Conservation (phyloP, 2,329 filamentous ascomycete genomes). For the Trichoderma citrinoviride region DNA sequence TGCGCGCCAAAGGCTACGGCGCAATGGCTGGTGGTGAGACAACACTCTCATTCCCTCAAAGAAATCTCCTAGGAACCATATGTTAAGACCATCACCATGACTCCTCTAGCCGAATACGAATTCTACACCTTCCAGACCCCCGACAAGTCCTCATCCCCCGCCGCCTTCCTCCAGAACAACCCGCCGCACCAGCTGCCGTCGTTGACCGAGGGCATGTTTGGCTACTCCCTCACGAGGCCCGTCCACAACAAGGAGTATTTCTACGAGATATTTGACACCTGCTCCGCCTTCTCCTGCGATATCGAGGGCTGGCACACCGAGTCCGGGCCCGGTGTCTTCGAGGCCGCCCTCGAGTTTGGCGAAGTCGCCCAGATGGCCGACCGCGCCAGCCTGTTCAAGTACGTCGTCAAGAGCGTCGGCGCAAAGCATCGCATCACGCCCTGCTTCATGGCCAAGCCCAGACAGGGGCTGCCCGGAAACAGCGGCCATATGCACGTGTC, state of each 20-base stretch:
- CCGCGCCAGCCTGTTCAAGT: conserved; percentile 89
- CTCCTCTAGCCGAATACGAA: conserved; percentile 75
- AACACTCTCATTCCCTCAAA: background rate
- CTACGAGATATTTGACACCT: conserved; percentile 81
- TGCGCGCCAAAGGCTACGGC: conserved; percentile 66
- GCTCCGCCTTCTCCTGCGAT: conserved; percentile 71
- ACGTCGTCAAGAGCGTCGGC: conserved; percentile 85
- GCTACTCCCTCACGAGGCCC: conserved; percentile 83
- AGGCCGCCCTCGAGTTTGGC: conserved; percentile 89
- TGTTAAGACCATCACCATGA: background rate
- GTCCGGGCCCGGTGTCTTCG: conserved; percentile 89
- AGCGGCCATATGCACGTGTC: conserved; percentile 96
- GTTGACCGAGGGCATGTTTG: conserved; percentile 92
- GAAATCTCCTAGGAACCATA: too few relatives aligned
- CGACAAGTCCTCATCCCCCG: conserved; percentile 60
- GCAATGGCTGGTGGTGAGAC: conserved; percentile 84
- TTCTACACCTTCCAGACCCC: conserved; percentile 89
- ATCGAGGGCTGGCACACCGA: conserved; percentile 97
- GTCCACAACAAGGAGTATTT: conserved; percentile 91
- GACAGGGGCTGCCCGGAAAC: conserved; percentile 87
- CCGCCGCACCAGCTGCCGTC: conserved; percentile 70
- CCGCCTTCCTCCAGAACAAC: conserved; percentile 70
- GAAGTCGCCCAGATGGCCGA: conserved; percentile 90
- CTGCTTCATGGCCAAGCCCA: conserved; percentile 98
- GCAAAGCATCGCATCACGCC: conserved; percentile 88